These are phyloP conservation scores for Syncephalastrum racemosum DNA, from an alignment of 371 early-diverging fungal species.

Conservation along the genomic window DNA sequence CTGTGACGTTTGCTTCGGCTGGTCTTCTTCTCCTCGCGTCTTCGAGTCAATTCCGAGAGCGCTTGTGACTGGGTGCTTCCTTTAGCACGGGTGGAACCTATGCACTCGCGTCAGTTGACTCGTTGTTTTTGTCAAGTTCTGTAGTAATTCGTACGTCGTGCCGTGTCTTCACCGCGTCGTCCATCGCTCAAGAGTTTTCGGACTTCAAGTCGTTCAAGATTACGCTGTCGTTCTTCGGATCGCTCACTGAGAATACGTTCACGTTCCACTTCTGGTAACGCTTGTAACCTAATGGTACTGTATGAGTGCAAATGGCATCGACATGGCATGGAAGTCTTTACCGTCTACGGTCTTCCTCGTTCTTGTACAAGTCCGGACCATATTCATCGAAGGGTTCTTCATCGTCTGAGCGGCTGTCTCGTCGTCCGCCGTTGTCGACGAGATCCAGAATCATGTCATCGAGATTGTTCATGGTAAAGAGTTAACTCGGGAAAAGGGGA, in stretches of 20 bases:
- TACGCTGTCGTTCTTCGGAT: slow-evolving; percentile 63
- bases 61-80: slow-evolving; percentile 47
- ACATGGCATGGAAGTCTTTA: slow-evolving; percentile 10
- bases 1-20: slow-evolving; percentile 33
- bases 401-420: slow-evolving; percentile 42
- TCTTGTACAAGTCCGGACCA: slow-evolving; percentile 75
- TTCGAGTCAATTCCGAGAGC: slow-evolving; percentile 54
- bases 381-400: slow-evolving; percentile 69
- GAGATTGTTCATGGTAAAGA: slow-evolving; percentile 13
- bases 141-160: slow-evolving; percentile 40
- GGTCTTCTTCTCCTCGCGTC: slow-evolving; percentile 52
- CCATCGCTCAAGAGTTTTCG: slow-evolving; percentile 57
- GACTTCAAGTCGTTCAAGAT: slow-evolving; percentile 59
- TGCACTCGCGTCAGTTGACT: background rate
- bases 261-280: slow-evolving; percentile 75
- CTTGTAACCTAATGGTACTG: slow-evolving; percentile 41
- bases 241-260: slow-evolving; percentile 78
- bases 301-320: background rate
- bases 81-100: slow-evolving; percentile 62
- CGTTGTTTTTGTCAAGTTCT: background rate
- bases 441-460: slow-evolving; percentile 22
- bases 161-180: slow-evolving; percentile 49
- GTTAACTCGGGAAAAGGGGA: too few relatives aligned
- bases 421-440: slow-evolving; percentile 15
- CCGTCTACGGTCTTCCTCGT: slow-evolving; percentile 70